Percentiles rank a stretch among this genome's conserved stretches.
Conservation (phyloP, 1,139 yeast genomes). For the Geotrichum fermentans region DNA sequence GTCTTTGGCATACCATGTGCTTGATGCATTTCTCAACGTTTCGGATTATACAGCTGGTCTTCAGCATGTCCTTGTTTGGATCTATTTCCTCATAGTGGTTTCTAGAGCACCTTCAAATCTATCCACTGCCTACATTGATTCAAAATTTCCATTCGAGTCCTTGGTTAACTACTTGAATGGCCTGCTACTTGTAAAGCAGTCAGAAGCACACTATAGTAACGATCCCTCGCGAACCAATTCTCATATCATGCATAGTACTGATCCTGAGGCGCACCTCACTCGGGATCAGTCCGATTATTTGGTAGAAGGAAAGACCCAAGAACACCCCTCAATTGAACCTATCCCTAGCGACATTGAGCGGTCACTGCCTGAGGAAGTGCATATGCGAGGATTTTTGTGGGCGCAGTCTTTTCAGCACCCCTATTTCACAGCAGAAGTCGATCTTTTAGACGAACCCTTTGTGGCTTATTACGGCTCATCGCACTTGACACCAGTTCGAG, state of each 20-base stretch:
- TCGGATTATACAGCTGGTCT: constrained; percentile 20
- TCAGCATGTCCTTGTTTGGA: constrained; percentile 29
- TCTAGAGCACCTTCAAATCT: constrained; percentile 22
- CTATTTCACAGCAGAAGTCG: background rate
- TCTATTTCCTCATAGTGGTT: constrained; percentile 27
- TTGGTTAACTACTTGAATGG: constrained; percentile 8
- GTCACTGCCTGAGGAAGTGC: constrained; percentile 22
- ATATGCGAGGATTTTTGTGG: constrained; percentile 23
- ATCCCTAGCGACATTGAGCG: background rate
- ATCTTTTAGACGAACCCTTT: constrained; percentile 14
- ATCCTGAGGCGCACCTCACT: too few relatives aligned
- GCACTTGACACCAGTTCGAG: constrained; percentile 10
- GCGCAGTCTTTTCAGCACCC: constrained; percentile 22
- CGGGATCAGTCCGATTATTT: too few relatives aligned
- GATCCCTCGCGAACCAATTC: too few relatives aligned
- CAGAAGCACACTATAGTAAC: too few relatives aligned
- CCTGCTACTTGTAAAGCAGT: too few relatives aligned
- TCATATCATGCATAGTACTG: too few relatives aligned
- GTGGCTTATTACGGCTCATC: constrained; percentile 13
- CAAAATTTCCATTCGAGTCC: constrained; percentile 21
- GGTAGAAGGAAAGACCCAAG: too few relatives aligned
- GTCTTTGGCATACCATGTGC: constrained; percentile 21
- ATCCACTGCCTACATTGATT: constrained; percentile 14
- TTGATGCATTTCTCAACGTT: constrained; percentile 19
- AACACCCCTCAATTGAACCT: background rate